Base-by-base conservation (phyloP, 352 stramenopile genomes). In the Phytophthora chlamydospora region DNA sequence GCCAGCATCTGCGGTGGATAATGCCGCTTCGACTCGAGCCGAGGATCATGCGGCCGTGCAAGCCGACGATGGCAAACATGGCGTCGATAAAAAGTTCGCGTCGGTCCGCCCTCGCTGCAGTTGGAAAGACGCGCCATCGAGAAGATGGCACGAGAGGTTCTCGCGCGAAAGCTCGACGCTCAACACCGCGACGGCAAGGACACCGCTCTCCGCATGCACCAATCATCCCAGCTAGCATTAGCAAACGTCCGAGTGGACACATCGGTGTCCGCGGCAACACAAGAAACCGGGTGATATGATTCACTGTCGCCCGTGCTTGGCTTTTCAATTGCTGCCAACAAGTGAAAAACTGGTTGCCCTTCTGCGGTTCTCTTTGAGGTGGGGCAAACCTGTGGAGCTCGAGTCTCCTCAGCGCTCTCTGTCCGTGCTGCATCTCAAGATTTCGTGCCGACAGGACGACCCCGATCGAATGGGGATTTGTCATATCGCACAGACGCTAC, bases 381-480 rank as follows among this genome's bases (percentile, higher is more conserved):
- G 55, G 62, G 44, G 55, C 49, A 52, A 68, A 51, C 33, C 50
- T 70, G 55, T 70, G 62, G 62, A 50, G 54, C 11, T 12, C 36
- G 36, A 44, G 45, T 44, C 59, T 42, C 40, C 48, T 24, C n/a
- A 58, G n/a, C 14, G 44, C 46, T 51, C 33, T 58, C 47, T 65
- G 46, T 29, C 45, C 58, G 43, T 27, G 58, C 59, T 60, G 58
- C 58, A 66, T 53, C 48, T 58, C 33, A 13, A 48, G 58, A 66
- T 67, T 55, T 44, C 56, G 24, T 27, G 24, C 51, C 58, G 59
- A 68, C 29, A 19, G 35, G 59, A 68, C 58, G 58, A 67, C 36
- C 27, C 13, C n/a, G 40, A 41, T 17, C 46, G 46, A 42, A 6
- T 39, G 16, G 2, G 2, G n/a, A 19, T 50, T 59, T 59, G 32